Evolutionary conservation across 2,329 filamentous ascomycete species (phyloP).

Genomic region (Fusarium temperatum): DNA sequence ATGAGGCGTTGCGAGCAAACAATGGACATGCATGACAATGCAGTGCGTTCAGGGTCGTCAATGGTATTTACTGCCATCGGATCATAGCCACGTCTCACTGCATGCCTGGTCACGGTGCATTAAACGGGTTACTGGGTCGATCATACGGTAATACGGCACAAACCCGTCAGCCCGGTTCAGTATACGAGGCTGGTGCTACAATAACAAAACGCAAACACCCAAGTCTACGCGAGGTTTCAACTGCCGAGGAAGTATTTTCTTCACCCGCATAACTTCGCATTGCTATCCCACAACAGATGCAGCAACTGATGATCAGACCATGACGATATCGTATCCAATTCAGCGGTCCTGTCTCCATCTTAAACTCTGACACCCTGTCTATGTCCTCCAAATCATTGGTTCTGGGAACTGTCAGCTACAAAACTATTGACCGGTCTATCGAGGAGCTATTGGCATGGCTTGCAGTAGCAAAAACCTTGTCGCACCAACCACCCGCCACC

Average conservation of each 20-base stretch:
- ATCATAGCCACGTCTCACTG: background rate
- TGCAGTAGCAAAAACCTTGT: background rate
- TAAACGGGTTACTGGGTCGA: background rate
- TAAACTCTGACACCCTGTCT: accelerated
- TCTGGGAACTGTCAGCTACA: background rate
- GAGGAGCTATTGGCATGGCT: background rate
- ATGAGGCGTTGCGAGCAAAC: background rate
- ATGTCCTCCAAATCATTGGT: background rate
- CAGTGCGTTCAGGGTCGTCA: background rate
- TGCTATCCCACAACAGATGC: background rate
- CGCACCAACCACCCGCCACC: background rate
- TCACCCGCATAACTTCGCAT: background rate
- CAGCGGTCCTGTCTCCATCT: background rate
- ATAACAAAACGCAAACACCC: background rate
- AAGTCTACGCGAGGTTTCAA: background rate
- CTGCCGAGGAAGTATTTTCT: background rate
- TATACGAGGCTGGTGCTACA: background rate
- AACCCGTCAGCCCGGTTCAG: background rate
- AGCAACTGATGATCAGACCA: background rate
- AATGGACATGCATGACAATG: background rate
- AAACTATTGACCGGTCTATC: background rate
- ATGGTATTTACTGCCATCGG: background rate
- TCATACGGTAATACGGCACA: background rate
- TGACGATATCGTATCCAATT: background rate
- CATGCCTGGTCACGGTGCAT: too few species aligned